phyloP scores from a whole-genome alignment of 202 grass and related monocot species.

The Setaria italica region DNA sequence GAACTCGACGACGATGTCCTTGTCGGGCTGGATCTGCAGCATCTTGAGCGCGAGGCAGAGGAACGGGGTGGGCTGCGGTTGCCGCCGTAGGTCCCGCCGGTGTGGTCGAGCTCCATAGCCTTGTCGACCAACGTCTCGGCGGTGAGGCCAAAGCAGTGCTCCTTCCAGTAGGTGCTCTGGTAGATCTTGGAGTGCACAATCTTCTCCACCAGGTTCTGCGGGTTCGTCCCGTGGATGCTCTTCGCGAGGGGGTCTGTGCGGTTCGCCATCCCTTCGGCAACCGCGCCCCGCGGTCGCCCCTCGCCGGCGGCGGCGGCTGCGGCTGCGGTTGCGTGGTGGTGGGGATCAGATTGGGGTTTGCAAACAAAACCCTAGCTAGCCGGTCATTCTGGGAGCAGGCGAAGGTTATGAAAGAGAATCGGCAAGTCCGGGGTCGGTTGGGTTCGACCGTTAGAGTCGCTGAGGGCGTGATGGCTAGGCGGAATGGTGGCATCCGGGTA shows the following conservation, averaged over 20 bases:
- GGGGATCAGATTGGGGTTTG: constrained; percentile 21
- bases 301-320: constrained; percentile 25
- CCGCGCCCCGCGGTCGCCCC: not conserved
- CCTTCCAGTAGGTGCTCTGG: constrained; percentile 94
- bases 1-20: constrained; percentile 97
- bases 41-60: constrained; percentile 94
- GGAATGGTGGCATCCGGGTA: too few species aligned
- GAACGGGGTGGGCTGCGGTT: constrained; percentile 83
- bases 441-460: not conserved
- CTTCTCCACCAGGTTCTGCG: constrained; percentile 98
- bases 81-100: constrained; percentile 82
- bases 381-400: too few species aligned
- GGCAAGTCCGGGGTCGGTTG: not conserved
- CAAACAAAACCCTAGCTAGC: constrained; percentile 49
- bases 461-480: too few species aligned
- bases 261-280: constrained; percentile 67
- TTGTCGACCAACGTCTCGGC: constrained; percentile 96
- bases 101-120: constrained; percentile 98
- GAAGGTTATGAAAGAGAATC: not conserved
- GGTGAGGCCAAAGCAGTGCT: constrained; percentile 95
- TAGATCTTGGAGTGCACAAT: constrained; percentile 98
- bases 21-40: constrained; percentile 99
- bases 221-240: constrained; percentile 96
- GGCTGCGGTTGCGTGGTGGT: not conserved
- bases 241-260: constrained; percentile 78